These are phyloP conservation scores for Naganishia albida DNA, from an alignment of 1,284 basidiomycete species.

Conservation along the genomic window DNA sequence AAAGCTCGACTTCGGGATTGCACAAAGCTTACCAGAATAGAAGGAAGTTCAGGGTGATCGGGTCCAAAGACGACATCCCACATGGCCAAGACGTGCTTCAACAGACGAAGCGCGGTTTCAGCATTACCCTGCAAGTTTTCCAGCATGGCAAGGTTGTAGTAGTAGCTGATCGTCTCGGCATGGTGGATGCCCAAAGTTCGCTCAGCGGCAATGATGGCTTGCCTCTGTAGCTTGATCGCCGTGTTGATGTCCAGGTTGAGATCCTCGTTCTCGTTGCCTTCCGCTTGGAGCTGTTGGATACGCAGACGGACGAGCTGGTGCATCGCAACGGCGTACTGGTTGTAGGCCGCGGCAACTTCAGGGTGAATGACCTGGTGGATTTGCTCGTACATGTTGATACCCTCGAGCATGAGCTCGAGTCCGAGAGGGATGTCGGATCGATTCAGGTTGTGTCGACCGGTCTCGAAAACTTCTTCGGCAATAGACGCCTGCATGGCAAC, in stretches of 20 bases:
- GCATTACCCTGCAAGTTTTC: constrained; percentile 56
- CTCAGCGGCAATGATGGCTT: constrained; percentile 61
- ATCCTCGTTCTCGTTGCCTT: constrained; percentile 41
- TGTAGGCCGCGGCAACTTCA: constrained; percentile 59
- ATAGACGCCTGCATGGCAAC: constrained; percentile 50
- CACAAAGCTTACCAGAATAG: constrained; percentile 54
- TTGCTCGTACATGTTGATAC: constrained; percentile 60
- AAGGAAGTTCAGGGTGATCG: constrained; percentile 58
- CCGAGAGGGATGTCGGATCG: constrained; percentile 58
- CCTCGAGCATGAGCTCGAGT: constrained; percentile 60
- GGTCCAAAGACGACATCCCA: constrained; percentile 60
- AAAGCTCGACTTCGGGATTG: no score
- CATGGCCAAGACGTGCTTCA: constrained; percentile 58
- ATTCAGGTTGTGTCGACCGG: constrained; percentile 58
- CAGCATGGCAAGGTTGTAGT: constrained; percentile 61
- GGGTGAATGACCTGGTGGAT: constrained; percentile 62
- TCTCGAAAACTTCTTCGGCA: constrained; percentile 61
- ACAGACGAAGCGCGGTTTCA: constrained; percentile 55
- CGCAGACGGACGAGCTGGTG: constrained; percentile 55
- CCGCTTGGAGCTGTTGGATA: constrained; percentile 49
- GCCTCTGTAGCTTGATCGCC: constrained; percentile 58
- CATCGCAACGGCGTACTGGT: constrained; percentile 57
- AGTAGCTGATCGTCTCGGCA: constrained; percentile 59
- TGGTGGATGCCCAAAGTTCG: constrained; percentile 60
- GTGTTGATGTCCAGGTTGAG: constrained; percentile 54